Conservation (phyloP, 768 basidiomycete species). For the Amanita brunnescens region DNA sequence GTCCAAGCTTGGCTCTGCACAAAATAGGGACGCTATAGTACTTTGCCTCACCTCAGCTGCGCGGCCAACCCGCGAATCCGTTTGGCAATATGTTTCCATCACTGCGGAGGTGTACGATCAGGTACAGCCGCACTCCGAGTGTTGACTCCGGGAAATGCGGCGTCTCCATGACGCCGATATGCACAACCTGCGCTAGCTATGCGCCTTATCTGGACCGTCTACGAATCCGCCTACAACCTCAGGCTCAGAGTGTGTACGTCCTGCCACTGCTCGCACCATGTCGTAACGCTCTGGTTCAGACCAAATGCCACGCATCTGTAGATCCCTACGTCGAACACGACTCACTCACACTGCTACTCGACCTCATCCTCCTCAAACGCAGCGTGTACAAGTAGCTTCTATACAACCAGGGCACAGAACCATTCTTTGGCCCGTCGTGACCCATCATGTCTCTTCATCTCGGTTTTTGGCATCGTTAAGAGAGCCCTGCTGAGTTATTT, state of each 20-base stretch:
- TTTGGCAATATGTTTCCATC: slow-evolving; percentile 85
- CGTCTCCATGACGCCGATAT: slow-evolving; percentile 59
- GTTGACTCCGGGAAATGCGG: slow-evolving; percentile 32
- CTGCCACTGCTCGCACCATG: not conserved
- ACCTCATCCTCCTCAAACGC: slow-evolving; percentile 74
- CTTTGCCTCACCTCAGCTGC: slow-evolving; percentile 81
- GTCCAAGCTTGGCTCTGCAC: slow-evolving; percentile 23
- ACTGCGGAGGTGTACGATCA: slow-evolving; percentile 57
- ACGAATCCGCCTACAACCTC: slow-evolving; percentile 69
- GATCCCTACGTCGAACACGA: slow-evolving; percentile 89
- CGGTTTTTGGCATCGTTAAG: no score
- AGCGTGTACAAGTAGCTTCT: slow-evolving; percentile 77
- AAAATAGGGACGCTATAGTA: slow-evolving; percentile 70
- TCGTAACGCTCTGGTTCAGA: slow-evolving; percentile 24
- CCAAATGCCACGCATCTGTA: slow-evolving; percentile 55
- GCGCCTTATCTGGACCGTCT: slow-evolving; percentile 69
- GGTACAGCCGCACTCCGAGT: slow-evolving; percentile 30
- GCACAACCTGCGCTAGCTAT: slow-evolving; percentile 64
- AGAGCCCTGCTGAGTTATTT: no score
- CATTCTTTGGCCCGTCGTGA: no score
- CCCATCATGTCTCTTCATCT: no score
- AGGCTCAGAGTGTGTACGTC: slow-evolving; percentile 72
- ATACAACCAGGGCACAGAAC: slow-evolving; percentile 69
- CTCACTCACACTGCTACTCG: slow-evolving; percentile 59
- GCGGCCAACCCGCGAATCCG: slow-evolving; percentile 64